These are phyloP conservation scores for Phialocephala sp. DNA, from an alignment of 2,329 filamentous ascomycete genomes.

Conservation along the genomic window DNA sequence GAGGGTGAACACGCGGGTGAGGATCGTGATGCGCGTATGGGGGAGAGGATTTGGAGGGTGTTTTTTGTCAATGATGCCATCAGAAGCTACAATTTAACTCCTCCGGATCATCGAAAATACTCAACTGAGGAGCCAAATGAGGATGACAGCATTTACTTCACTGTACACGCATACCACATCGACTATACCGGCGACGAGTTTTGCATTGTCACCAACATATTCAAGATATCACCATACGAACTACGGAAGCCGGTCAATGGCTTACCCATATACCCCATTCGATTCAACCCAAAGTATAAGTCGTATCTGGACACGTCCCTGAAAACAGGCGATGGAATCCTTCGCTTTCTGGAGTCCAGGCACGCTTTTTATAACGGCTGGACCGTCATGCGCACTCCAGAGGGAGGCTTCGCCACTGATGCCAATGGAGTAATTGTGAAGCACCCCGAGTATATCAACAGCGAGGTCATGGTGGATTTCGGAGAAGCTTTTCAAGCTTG, in stretches of 20 bases:
- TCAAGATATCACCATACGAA: slow-evolving; percentile 6
- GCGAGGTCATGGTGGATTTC: slow-evolving; percentile 15
- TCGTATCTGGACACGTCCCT: background rate
- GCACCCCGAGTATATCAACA: slow-evolving; percentile 14
- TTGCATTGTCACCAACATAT: slow-evolving; percentile 6
- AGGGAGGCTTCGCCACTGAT: slow-evolving; percentile 2
- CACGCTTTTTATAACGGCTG: slow-evolving; percentile 14
- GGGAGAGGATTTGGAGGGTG: slow-evolving; percentile 1
- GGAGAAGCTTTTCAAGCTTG: slow-evolving; percentile 13
- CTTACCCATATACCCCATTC: background rate
- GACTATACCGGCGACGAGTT: slow-evolving; percentile 13
- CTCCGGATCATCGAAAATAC: slow-evolving; percentile 8
- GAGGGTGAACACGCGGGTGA: background rate
- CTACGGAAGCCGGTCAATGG: background rate
- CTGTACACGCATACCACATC: slow-evolving; percentile 4
- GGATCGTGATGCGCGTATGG: background rate
- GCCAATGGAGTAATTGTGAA: background rate
- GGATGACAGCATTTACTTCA: background rate
- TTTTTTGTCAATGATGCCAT: background rate
- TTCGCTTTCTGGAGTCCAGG: slow-evolving; percentile 1
- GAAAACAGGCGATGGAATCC: background rate
- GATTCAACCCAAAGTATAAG: background rate
- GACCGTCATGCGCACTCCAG: slow-evolving; percentile 5
- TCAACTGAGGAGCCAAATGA: background rate
- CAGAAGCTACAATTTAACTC: slow-evolving; percentile 8